Evolutionary conservation across 2,329 filamentous ascomycete genomes (phyloP).

Genomic region (Exophiala xenobiotica): DNA sequence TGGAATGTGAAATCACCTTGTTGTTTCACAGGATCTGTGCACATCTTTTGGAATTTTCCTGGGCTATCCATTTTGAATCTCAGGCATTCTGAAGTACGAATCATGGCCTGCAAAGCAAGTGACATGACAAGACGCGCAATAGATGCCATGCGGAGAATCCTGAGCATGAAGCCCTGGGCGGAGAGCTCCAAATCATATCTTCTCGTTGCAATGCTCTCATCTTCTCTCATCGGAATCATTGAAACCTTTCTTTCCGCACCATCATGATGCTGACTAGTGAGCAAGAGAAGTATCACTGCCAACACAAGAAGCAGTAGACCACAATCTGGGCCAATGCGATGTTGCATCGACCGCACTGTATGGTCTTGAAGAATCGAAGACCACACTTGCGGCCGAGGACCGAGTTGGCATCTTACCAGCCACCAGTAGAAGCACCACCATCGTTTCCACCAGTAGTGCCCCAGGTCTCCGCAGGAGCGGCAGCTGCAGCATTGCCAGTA

Average conservation of each 20-base stretch:
- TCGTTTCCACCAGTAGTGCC: conserved; percentile 1
- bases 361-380: neutral
- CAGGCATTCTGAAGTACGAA: too few species aligned
- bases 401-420: conserved; percentile 5
- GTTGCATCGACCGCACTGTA: too few species aligned
- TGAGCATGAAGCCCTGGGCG: neutral
- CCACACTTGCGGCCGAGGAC: neutral
- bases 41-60: too few species aligned
- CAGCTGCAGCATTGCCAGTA: conserved; percentile 9
- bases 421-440: conserved; percentile 1
- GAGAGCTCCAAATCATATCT: too few species aligned
- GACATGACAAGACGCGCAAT: too few species aligned
- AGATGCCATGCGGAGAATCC: too few species aligned
- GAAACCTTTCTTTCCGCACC: neutral
- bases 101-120: too few species aligned
- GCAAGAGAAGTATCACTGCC: neutral
- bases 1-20: too few species aligned
- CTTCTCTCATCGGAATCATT: neutral
- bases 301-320: neutral
- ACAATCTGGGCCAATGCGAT: too few species aligned
- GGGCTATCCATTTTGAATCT: too few species aligned
- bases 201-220: neutral
- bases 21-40: too few species aligned
- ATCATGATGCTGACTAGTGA: neutral
- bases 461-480: conserved; percentile 8